Percentiles rank a stretch among this genome's conserved stretches.
Evolutionary conservation across 2,329 filamentous ascomycete genomes (phyloP).

Genomic region (Ceratocystis albifundus): DNA sequence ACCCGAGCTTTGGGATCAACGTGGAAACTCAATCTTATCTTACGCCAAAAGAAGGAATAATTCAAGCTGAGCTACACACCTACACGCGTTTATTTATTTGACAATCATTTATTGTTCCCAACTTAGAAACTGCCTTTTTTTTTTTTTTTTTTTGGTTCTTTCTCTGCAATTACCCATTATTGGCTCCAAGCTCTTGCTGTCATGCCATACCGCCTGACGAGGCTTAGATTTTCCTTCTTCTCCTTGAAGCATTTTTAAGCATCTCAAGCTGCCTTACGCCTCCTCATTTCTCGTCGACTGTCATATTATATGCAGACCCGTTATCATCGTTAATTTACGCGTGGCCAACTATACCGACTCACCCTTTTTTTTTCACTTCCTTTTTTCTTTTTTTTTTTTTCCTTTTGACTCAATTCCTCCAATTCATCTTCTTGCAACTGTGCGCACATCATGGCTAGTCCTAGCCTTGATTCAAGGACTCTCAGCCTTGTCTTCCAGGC

Average conservation of each 20-base stretch:
- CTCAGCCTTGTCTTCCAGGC: slow-evolving; percentile 43
- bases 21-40: slow-evolving; percentile 1
- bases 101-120: not conserved
- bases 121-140: not conserved
- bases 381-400: not conserved
- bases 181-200: too few relatives aligned
- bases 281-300: too few relatives aligned
- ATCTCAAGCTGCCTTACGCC: too few relatives aligned
- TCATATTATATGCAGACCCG: not conserved
- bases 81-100: slow-evolving; percentile 4
- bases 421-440: slow-evolving; percentile 11
- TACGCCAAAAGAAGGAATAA: not conserved
- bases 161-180: not conserved
- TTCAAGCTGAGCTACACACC: not conserved
- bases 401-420: not conserved
- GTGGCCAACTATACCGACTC: not conserved
- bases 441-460: slow-evolving; percentile 33
- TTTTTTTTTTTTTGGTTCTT: not conserved
- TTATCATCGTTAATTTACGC: not conserved
- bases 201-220: too few relatives aligned
- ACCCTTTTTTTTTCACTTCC: not conserved
- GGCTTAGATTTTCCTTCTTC: too few relatives aligned
- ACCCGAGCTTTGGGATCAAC: not conserved
- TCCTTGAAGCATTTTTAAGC: too few relatives aligned
- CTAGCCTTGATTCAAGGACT: slow-evolving; percentile 41